Evolutionary conservation across 2,329 filamentous ascomycete species (phyloP).

Genomic region (Dothiorella sarmentorum): DNA sequence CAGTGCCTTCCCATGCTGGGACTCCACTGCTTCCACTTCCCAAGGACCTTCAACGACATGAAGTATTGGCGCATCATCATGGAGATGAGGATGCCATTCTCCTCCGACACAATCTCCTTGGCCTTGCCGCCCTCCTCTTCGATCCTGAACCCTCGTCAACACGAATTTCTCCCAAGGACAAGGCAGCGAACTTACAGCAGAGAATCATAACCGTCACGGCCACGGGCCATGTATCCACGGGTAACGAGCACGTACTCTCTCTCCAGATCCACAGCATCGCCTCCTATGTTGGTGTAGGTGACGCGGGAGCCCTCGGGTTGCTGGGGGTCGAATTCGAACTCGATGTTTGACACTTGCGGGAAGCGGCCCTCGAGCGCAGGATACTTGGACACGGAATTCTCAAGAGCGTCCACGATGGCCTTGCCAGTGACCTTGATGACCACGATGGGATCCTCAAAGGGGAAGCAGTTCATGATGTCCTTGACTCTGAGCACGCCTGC

Average conservation of each 20-base stretch:
- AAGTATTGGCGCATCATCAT: slow-evolving; percentile 89
- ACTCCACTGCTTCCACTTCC: slow-evolving; percentile 73
- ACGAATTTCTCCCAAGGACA: slow-evolving; percentile 37
- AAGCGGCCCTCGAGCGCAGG: slow-evolving; percentile 83
- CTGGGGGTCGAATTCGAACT: slow-evolving; percentile 67
- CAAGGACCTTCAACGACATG: slow-evolving; percentile 76
- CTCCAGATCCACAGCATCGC: slow-evolving; percentile 58
- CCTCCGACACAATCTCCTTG: slow-evolving; percentile 77
- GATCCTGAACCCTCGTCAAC: slow-evolving; percentile 37
- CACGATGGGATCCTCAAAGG: slow-evolving; percentile 86
- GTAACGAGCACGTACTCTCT: slow-evolving; percentile 72
- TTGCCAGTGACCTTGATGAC: slow-evolving; percentile 69
- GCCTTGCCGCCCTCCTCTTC: slow-evolving; percentile 71
- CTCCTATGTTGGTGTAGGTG: slow-evolving; percentile 58
- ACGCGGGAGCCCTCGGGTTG: slow-evolving; percentile 61
- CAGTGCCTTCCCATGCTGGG: slow-evolving; percentile 63
- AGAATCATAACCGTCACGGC: slow-evolving; percentile 50
- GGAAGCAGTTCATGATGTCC: slow-evolving; percentile 85
- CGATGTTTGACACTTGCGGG: slow-evolving; percentile 81
- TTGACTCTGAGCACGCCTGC: slow-evolving; percentile 73
- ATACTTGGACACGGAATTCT: slow-evolving; percentile 77
- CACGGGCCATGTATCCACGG: slow-evolving; percentile 82
- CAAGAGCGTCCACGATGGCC: slow-evolving; percentile 73
- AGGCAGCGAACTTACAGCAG: slow-evolving; percentile 3
- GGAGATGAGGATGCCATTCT: slow-evolving; percentile 82